Evolutionary conservation across 495 filamentous ascomycete genomes (phyloP), one percentile per base, ranked within the genome.

Genomic region (Hypoxylon rickii): DNA sequence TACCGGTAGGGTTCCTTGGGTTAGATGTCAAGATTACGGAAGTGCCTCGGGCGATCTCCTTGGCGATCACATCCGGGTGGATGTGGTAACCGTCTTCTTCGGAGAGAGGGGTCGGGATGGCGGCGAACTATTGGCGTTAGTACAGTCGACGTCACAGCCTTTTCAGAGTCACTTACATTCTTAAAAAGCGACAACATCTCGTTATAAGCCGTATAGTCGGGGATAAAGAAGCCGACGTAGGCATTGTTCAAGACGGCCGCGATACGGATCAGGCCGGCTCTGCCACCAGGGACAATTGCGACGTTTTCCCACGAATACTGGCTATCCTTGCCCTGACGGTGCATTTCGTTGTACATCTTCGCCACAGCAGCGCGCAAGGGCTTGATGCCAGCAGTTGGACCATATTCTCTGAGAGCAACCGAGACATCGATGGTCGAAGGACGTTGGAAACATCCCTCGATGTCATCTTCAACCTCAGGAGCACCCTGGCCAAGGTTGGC

Each of bases 221-320:
- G 89, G 59, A 95, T 90, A 62, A 91, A 92, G 79, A 92, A 95
- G 20, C 86, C 89, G 43, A 96, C 80, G 64, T 96, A 96, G 45
- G 91, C 86, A 65, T 96, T 96, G 60, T 91, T 91, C 61, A 97
- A 70, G 10, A 97, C 93, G 17, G 93, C 93, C 2, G 93, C 92
- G 73, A 97, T 96, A 40, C 93, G 83, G 57, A 97, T 96, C 75
- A 97, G 76, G 18, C 93, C 93, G 12, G 93, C 92, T 56, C 93
- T 80, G 19, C 93, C 93, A 70, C 93, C 93, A 33, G 93, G 93
- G 3, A 97, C 93, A 66, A 97, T 95, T 72, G 89, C 92, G n/a
- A 97, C 93, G 73, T 97, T 97, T 76, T 97, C 93, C 87, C 90
- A 96, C n/a, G 88, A 92, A 69, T 97, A 97, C 72, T 96, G 79